These are phyloP conservation scores for Kalanchoe fedtschenkoi DNA, from an alignment of 164 flowering plant species.

Conservation along the genomic window DNA sequence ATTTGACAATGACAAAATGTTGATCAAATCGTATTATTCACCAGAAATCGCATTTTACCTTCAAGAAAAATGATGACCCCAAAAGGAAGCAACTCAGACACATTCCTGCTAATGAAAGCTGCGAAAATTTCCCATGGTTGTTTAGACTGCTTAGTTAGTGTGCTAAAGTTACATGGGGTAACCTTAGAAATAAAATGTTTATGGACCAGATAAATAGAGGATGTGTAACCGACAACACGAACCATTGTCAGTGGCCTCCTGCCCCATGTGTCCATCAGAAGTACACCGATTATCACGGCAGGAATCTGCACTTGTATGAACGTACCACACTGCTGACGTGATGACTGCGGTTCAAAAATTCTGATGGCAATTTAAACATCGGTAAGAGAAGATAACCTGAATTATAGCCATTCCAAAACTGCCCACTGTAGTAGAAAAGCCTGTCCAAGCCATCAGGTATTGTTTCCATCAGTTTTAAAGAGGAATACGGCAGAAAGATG, in stretches of 20 bases:
- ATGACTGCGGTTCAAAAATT: not conserved
- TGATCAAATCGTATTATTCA: not conserved
- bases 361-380: not conserved
- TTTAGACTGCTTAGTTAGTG: not conserved
- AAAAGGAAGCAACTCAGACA: constrained; percentile 18
- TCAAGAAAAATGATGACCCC: constrained; percentile 22
- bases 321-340: not conserved
- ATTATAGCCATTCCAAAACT: constrained; percentile 1
- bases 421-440: not conserved
- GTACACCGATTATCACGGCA: constrained; percentile 1
- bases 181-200: not conserved
- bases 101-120: constrained; percentile 20
- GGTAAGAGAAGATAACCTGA: not conserved
- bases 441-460: not conserved
- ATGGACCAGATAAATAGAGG: not conserved
- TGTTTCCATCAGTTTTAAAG: not conserved
- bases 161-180: not conserved
- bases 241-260: constrained; percentile 19
- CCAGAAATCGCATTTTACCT: constrained; percentile 9
- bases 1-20: not conserved
- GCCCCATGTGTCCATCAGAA: constrained; percentile 17
- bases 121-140: not conserved
- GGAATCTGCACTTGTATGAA: constrained; percentile 15
- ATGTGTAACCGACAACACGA: not conserved
- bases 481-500: too few relatives aligned